Evolutionary conservation across 1,284 basidiomycete genomes (phyloP), one percentile per base, ranked within the genome.

Genomic region (Serendipita sp.): DNA sequence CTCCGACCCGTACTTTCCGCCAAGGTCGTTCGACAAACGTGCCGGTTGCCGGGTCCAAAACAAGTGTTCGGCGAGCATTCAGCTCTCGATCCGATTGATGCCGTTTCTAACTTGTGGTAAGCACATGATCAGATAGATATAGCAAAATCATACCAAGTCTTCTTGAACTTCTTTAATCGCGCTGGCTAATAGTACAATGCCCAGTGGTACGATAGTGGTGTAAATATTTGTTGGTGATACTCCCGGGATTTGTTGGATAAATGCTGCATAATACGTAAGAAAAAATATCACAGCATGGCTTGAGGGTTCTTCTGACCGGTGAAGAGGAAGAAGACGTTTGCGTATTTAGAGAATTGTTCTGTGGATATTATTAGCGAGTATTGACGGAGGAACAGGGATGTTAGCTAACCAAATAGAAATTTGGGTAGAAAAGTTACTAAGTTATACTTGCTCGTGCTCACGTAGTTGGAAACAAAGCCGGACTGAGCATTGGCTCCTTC

Each of bases 301-400:
- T 3, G 29, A 26, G 44, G 47, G 43, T 41, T 41, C 38, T 41
- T 41, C 70, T 35, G 60, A 73, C 73, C 74, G 42, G 95, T 99
- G 78, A 99, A 99, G 65, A 99, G 79, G 82, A 99, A 99, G 79
- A 99, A 99, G 65, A 99, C 66, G 73, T 99, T 99, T 69, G 96
- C 96, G 71, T 97, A 98, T 82, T 96, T 95, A 66, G 90, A 93
- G 79, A 97, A 96, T 85, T 97, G 93, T 73, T 97, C 93, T 87
- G 77, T 66, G 63, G 67, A 68, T 2, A 53, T 34, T 13, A 17
- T 6, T 62, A 53, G 34, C 44, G 10, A 49, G 44, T 15, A 22
- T 26, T 30, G n/a, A 43, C 38, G 44, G 44, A 26, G n/a, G 3
- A 10, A 34, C n/a, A 15, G 22, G 45, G 34, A 61, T 29, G 34